Conservation (phyloP, 768 basidiomycete species). For the Leccinum arenicola region DNA sequence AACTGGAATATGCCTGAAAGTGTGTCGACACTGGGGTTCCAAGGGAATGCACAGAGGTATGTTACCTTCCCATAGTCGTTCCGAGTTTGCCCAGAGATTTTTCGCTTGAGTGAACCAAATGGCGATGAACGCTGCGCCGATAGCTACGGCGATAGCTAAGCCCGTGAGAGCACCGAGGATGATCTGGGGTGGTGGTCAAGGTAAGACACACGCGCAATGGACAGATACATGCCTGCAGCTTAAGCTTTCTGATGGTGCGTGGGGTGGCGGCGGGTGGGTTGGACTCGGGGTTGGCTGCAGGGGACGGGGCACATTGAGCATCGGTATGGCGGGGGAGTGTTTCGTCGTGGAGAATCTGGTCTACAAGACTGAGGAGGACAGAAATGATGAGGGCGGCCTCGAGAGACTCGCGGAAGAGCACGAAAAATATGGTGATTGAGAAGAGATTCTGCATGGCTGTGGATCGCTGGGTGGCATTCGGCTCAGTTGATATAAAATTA, state of each 20-base stretch:
- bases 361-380: conserved; percentile 87
- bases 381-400: conserved; percentile 92
- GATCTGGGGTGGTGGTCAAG: conserved; percentile 45
- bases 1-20: conserved; percentile 62
- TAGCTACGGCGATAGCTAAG: conserved; percentile 72
- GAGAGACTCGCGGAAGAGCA: conserved; percentile 92
- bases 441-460: conserved; percentile 54
- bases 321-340: not conserved
- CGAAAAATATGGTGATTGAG: conserved; percentile 93
- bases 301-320: not conserved
- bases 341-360: conserved; percentile 63
- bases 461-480: too few species aligned
- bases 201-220: not conserved
- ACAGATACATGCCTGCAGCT: conserved; percentile 50
- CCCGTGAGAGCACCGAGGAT: conserved; percentile 73
- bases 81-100: conserved; percentile 80
- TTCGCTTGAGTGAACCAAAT: conserved; percentile 92
- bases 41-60: not conserved
- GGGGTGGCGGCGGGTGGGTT: conserved; percentile 35
- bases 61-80: conserved; percentile 90
- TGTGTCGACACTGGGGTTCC: not conserved
- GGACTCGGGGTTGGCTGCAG: conserved; percentile 11
- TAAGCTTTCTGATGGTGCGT: conserved; percentile 62
- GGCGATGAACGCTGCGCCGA: conserved; percentile 91
- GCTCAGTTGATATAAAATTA: not conserved